Conservation (phyloP, 148 eudicot species). For the Vaccinium macrocarpon region DNA sequence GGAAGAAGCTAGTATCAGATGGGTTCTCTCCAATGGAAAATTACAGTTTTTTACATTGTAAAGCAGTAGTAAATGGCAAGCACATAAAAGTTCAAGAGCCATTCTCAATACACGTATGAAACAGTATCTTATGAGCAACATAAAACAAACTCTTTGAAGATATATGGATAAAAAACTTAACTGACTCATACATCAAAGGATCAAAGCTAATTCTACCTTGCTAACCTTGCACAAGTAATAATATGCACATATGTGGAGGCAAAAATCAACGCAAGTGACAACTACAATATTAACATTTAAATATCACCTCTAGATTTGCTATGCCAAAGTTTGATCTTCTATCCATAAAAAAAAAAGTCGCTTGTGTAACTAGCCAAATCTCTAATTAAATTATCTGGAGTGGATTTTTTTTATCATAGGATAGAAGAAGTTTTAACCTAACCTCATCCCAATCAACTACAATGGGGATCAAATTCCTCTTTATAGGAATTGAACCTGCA, state of each 20-base stretch:
- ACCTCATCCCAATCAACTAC: no score
- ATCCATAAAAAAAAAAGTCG: not conserved
- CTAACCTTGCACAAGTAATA: not conserved
- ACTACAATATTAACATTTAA: not conserved
- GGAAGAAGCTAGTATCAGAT: not conserved
- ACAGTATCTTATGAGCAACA: not conserved
- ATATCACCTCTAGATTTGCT: not conserved
- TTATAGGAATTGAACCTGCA: no score
- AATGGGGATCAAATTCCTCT: no score
- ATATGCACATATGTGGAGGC: not conserved
- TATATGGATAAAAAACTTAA: not conserved
- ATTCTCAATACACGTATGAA: not conserved
- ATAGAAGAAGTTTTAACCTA: no score
- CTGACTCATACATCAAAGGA: not conserved
- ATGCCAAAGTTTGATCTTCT: not conserved
- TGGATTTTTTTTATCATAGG: no score
- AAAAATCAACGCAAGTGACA: not conserved
- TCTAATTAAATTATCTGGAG: not conserved
- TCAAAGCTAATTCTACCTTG: not conserved
- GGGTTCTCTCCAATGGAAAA: not conserved
- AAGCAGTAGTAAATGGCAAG: not conserved
- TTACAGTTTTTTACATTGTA: not conserved
- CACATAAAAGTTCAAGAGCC: not conserved
- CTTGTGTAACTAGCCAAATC: not conserved
- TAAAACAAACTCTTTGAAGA: not conserved